Percentiles rank a stretch among this genome's conserved stretches.
Conservation (phyloP, 2,329 filamentous ascomycete genomes). For the Apiospora sp. region DNA sequence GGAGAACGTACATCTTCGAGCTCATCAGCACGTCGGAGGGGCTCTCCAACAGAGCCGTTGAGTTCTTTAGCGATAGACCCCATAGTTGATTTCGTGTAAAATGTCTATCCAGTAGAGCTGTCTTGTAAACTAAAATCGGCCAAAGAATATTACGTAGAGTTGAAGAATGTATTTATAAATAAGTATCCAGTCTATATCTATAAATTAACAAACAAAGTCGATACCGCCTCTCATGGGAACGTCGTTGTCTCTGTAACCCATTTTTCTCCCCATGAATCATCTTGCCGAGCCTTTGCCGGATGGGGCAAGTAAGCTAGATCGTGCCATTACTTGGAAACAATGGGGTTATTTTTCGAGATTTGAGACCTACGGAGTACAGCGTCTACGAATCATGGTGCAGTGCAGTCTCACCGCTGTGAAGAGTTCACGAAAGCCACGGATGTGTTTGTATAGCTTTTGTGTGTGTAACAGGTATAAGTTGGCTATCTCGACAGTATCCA, state of each 20-base stretch:
- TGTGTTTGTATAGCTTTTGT: not conserved
- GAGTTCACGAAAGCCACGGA: too few relatives aligned
- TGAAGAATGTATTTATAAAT: not conserved
- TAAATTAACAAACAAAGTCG: too few relatives aligned
- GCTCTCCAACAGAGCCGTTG: not conserved
- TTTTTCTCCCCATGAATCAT: conserved; percentile 18
- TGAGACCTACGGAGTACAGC: not conserved
- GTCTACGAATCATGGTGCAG: not conserved
- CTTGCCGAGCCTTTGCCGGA: conserved; percentile 25
- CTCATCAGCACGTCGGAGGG: conserved; percentile 51
- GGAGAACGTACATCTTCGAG: conserved; percentile 53
- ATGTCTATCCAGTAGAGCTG: not conserved
- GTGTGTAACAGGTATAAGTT: not conserved
- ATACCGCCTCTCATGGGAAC: not conserved
- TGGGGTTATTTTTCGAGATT: not conserved
- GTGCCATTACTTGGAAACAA: not conserved
- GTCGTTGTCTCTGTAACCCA: not conserved
- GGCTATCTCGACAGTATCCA: not conserved
- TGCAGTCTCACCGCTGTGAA: not conserved
- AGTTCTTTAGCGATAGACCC: conserved; percentile 7
- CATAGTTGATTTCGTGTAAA: conserved; percentile 1
- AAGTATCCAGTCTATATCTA: not conserved
- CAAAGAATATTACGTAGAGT: not conserved
- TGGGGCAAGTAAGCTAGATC: conserved; percentile 20
- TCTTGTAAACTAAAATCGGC: not conserved